Percentiles rank a stretch among this genome's conserved stretches.
phyloP scores from a whole-genome alignment of 257 asterid genomes.

The Echium plantagineum region DNA sequence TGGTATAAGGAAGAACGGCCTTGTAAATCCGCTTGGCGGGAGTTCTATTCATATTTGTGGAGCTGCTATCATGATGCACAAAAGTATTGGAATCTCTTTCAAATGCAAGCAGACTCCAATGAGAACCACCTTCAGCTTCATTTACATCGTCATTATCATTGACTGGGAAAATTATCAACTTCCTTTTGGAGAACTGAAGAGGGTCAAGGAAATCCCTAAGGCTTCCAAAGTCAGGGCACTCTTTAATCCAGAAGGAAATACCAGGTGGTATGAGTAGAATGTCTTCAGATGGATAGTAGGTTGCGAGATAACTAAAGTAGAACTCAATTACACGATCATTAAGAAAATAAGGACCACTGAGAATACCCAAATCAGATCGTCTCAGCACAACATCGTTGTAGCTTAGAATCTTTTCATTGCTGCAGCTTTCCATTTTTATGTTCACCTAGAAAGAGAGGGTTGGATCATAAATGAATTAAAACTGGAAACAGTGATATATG shows the following conservation, averaged over 20 bases:
- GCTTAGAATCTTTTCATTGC: constrained; percentile 58
- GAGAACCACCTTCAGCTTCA: constrained; percentile 67
- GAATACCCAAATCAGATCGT: constrained; percentile 58
- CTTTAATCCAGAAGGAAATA: constrained; percentile 77
- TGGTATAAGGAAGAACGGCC: constrained; percentile 22
- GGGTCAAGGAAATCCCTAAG: constrained; percentile 58
- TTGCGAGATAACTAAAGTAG: constrained; percentile 57
- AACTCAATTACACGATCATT: constrained; percentile 80
- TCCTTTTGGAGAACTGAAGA: constrained; percentile 38
- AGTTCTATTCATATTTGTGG: constrained; percentile 16
- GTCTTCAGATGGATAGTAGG: constrained; percentile 39
- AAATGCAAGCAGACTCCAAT: constrained; percentile 73
- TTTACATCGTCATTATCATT: constrained; percentile 53
- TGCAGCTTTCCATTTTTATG: background rate
- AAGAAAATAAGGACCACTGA: constrained; percentile 55
- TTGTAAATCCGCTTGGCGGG: constrained; percentile 36
- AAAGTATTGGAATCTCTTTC: constrained; percentile 37
- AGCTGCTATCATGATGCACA: constrained; percentile 70
- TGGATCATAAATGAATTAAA: background rate
- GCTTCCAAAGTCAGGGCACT: constrained; percentile 41
- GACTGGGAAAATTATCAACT: constrained; percentile 63
- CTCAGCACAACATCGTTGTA: constrained; percentile 67
- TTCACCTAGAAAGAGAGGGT: background rate
- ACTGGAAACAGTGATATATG: too few relatives aligned
- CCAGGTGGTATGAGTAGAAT: constrained; percentile 66